These are phyloP conservation scores for Arbutus unedo DNA, from an alignment of 148 eudicot species.

Conservation along the genomic window DNA sequence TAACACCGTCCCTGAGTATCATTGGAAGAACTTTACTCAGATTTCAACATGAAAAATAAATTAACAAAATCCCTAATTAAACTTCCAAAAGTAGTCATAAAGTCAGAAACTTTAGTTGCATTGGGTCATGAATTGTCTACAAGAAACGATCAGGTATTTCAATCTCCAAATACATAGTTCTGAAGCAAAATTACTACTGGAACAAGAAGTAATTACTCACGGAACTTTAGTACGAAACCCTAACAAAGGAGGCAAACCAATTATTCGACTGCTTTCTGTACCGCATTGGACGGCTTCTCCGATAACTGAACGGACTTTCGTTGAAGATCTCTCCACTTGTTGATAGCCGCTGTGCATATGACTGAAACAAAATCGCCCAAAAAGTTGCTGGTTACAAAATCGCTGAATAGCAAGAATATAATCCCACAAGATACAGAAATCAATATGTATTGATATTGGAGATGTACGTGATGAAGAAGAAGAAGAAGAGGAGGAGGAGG, in stretches of 20 bases:
- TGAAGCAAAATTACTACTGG: background rate
- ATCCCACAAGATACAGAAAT: background rate
- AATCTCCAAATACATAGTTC: background rate
- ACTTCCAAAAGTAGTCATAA: background rate
- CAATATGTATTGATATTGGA: background rate
- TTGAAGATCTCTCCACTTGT: constrained; percentile 36
- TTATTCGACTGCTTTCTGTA: constrained; percentile 13
- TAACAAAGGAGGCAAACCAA: background rate
- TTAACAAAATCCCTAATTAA: background rate
- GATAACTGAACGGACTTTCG: constrained; percentile 20
- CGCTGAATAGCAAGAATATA: background rate
- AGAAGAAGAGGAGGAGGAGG: background rate
- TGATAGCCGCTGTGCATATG: constrained; percentile 28
- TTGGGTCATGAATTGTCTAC: background rate
- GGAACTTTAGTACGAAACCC: background rate
- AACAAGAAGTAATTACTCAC: background rate
- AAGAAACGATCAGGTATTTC: background rate
- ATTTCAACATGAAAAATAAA: background rate
- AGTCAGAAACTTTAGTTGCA: background rate
- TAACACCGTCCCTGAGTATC: background rate
- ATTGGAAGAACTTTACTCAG: background rate
- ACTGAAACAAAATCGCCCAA: constrained; percentile 18
- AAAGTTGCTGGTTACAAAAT: background rate
- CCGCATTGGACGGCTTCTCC: constrained; percentile 11
- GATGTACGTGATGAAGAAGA: background rate